Base-by-base conservation (phyloP, 176 grass and related monocot species). In the Pharus latifolius region DNA sequence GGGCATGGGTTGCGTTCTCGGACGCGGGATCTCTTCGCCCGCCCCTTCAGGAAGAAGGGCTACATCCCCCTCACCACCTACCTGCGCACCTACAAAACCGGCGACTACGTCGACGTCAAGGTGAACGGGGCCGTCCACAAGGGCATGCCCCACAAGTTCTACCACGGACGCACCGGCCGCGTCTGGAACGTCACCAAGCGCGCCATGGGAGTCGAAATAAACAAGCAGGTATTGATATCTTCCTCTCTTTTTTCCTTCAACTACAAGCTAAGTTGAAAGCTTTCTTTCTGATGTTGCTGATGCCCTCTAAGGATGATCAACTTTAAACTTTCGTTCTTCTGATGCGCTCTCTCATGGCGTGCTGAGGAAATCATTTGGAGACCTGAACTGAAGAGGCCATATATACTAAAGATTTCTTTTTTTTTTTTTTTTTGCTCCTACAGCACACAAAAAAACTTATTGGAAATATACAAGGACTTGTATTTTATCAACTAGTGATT, bases 171-270 rank as follows among this genome's bases (percentile, higher is more conserved):
- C 57, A 92, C 88, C 9, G 88, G 88, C 7, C 65, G 60, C 53
- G 84, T 92, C 20, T 92, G 88, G 88, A 92, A 92, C 59, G 84
- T 92, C 71, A 88, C 88, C 72, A 92, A 92, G 84, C 88, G 88
- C 41, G 88, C 88, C 49, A 81, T 92, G 55, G 88, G 88, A 28
- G 88, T 92, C 42, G 88, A 92, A 84, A 69, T 92, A 30, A 92
- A 92, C 84, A 92, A 92, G 76, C 84, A 92, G 88, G 88, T 91
- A 73, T n/a, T n/a, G n/a, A n/a, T n/a, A n/a, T n/a, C n/a, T n/a
- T n/a, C n/a, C n/a, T n/a, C n/a, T n/a, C n/a, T n/a, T n/a, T n/a
- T n/a, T n/a, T n/a, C n/a, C n/a, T n/a, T n/a, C n/a, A n/a, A n/a
- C n/a, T n/a, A n/a, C n/a, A n/a, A n/a, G n/a, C n/a, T n/a, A n/a